Evolutionary conservation across 2,329 filamentous ascomycete genomes (phyloP).

Genomic region (Hirsutella thompsonii): DNA sequence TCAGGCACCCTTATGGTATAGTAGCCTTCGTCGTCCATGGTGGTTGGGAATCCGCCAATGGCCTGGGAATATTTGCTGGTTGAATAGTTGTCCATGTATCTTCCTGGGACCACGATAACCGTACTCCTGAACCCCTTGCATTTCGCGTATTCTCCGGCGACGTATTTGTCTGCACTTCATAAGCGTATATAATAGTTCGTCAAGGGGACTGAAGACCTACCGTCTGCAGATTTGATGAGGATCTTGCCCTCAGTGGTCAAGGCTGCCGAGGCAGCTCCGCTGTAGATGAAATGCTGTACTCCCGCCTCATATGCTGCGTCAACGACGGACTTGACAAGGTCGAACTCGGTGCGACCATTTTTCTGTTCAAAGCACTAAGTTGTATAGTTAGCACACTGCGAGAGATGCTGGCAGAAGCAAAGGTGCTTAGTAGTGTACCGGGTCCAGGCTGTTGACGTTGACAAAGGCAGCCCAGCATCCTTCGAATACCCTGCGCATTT

Average conservation of each 20-base stretch:
- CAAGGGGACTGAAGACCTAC: neutral
- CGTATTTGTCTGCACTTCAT: conserved; percentile 19
- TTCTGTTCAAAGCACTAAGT: too few relatives aligned
- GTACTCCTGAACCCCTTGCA: conserved; percentile 19
- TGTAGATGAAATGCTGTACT: conserved; percentile 22
- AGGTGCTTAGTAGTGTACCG: conserved; percentile 14
- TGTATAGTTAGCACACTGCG: too few relatives aligned
- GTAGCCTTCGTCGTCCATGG: neutral
- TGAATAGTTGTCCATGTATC: conserved; percentile 30
- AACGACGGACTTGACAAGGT: conserved; percentile 17
- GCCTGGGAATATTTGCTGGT: conserved; percentile 10
- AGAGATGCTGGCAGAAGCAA: too few relatives aligned
- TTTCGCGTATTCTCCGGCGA: conserved; percentile 23
- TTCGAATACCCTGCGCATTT: conserved; percentile 14
- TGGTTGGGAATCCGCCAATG: neutral
- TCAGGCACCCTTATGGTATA: conserved; percentile 10
- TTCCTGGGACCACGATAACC: conserved; percentile 22
- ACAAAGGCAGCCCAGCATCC: conserved; percentile 20
- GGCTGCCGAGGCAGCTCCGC: conserved; percentile 18
- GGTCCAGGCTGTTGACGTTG: conserved; percentile 19
- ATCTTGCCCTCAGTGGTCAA: conserved; percentile 17
- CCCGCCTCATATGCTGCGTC: conserved; percentile 19
- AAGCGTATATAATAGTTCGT: too few relatives aligned
- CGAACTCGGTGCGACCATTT: neutral
- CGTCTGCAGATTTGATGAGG: neutral